These are phyloP conservation scores for Collybia sp. DNA, from an alignment of 768 basidiomycete genomes.

Conservation along the genomic window DNA sequence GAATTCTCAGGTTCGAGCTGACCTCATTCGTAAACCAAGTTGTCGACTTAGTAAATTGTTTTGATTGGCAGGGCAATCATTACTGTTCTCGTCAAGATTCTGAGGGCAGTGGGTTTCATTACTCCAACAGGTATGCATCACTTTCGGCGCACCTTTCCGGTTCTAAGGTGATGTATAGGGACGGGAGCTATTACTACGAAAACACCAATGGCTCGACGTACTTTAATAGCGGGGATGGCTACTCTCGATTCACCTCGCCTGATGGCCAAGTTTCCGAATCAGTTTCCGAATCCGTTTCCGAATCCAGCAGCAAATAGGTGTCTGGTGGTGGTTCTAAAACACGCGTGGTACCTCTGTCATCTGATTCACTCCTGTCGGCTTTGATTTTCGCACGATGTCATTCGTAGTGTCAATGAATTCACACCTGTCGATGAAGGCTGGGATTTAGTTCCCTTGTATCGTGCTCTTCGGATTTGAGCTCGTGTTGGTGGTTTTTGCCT, in stretches of 20 bases:
- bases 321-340: too few species aligned
- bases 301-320: neutral
- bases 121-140: slow-evolving; percentile 49
- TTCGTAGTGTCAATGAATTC: too few species aligned
- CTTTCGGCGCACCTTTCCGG: slow-evolving; percentile 1
- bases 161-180: slow-evolving; percentile 14
- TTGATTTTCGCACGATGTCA: too few species aligned
- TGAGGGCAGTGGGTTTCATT: slow-evolving; percentile 48
- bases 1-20: slow-evolving; percentile 42
- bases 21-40: neutral
- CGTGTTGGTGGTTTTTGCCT: too few species aligned
- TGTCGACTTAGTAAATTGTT: neutral
- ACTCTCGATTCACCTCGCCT: slow-evolving; percentile 47
- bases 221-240: slow-evolving; percentile 45
- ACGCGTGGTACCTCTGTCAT: too few species aligned
- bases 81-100: slow-evolving; percentile 48
- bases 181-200: slow-evolving; percentile 61
- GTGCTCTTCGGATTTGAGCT: too few species aligned
- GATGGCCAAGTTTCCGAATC: slow-evolving; percentile 23
- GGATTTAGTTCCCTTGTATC: too few species aligned
- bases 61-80: slow-evolving; percentile 47
- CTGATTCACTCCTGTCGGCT: too few species aligned
- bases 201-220: slow-evolving; percentile 61
- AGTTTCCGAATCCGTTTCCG: slow-evolving; percentile 6
- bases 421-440: too few species aligned